Evolutionary conservation across 768 basidiomycete species (phyloP), one percentile per base, ranked within the genome.

Genomic region (Suillus cothurnatus): DNA sequence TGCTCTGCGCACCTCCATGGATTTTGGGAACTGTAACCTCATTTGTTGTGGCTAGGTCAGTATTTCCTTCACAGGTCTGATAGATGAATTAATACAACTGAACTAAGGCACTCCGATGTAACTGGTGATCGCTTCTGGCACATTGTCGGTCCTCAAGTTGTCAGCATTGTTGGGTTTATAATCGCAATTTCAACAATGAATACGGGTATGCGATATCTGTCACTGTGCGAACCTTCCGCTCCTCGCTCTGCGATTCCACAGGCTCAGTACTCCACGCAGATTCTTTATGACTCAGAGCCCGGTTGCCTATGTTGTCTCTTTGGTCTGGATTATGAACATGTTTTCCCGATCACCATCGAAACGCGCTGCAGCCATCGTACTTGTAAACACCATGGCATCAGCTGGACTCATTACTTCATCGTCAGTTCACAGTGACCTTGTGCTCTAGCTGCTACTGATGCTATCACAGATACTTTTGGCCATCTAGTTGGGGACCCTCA

Each of bases 391-490:
- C 36, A 85, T 92, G 71, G 89, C 88, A 15, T 87, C 92, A 70
- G 80, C 92, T 9, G 94, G 94, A 0, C 94, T 94, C 77, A 81
- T 96, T 38, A 79, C 86, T 50, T 92, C 93, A 66, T 88, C 92
- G 81, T 94, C 79, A 79, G 86, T 86, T 28, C 70, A 62, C 28
- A 17, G 4, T 62, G 19, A 23, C 36, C 61, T 67, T 57, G 39
- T 32, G 31, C 55, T 32, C 23, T 34, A 47, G n/a, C 6, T 32
- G 6, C 17, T 9, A 45, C 55, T 26, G 11, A 32, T 11, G 3
- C 23, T 2, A 5, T 49, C 26, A n/a, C 65, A 86, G 86, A 41
- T 90, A 90, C 68, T 77, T 86, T 17, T 93, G 89, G 88, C 90
- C 88, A 8, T 77, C 75, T 31, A 69, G 74, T 5, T 93, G 89